Base-by-base conservation (phyloP, 345 rosid genomes). In the Moringa oleifera region DNA sequence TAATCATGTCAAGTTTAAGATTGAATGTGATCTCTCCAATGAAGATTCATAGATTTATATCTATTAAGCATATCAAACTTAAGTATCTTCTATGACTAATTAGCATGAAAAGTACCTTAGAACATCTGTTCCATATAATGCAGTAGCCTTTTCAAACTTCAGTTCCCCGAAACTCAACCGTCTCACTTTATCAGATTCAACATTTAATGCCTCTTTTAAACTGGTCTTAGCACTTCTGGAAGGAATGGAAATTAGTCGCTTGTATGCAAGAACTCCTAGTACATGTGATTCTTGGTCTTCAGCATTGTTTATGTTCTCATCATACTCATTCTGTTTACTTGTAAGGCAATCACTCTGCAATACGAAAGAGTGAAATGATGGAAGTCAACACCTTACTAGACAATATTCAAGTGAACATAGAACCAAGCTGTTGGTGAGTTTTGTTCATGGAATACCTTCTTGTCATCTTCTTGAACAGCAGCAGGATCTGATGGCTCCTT, bases 161-260 rank as follows among this genome's bases (percentile, higher is more conserved):
- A 79, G 85, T 61, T 88, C 96, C 46, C 81, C 83, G 75, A 88
- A 68, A 59, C 96, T 88, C 59, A 85, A 62, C 22, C 91, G 82
- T 63, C 83, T 75, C 51, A 82, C 73, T 53, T 79, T 84, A 71
- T 78, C 81, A 57, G 63, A 70, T 51, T 77, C 77, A 19, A 85
- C 75, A 23, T 61, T 80, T 17, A 85, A 71, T 56, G 75, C 77
- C 57, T 82, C 77, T 49, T 71, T 76, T 31, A 85, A 46, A 16
- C 71, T 77, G 28, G 83, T 84, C 73, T 61, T 85, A 21, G 84
- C 83, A 53, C 82, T 85, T 63, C 84, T 83, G 21, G 86, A 78
- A 67, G 71, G 90, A 70, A 88, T 82, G 20, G 74, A 58, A 59
- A 88, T 88, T 36, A 88, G 52, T 53, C 68, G 77, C 53, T 76